Evolutionary conservation across 805 yeast species (phyloP).

Genomic region (Saccharomyces jurei): DNA sequence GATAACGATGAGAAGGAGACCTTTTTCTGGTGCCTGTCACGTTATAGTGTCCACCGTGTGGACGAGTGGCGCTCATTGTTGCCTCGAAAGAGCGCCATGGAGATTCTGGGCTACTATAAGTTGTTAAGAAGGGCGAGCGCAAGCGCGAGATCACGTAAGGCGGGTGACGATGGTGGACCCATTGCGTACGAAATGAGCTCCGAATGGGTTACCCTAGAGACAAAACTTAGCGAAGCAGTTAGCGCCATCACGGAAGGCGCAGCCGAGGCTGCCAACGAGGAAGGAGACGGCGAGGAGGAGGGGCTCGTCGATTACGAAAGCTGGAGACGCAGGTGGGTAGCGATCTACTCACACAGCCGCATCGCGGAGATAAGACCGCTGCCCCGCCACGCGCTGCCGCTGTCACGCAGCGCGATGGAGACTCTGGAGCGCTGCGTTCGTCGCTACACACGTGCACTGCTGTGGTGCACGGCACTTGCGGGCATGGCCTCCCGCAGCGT

Average conservation of each 20-base stretch:
- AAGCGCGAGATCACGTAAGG: background rate
- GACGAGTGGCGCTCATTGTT: slow-evolving; percentile 22
- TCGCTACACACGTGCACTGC: slow-evolving; percentile 12
- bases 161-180: background rate
- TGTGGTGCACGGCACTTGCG: slow-evolving; percentile 15
- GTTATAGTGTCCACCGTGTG: slow-evolving; percentile 27
- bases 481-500: slow-evolving; percentile 4
- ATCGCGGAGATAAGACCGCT: slow-evolving; percentile 13
- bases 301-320: slow-evolving; percentile 12
- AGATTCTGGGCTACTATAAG: slow-evolving; percentile 21
- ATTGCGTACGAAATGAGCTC: slow-evolving; percentile 27
- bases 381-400: slow-evolving; percentile 8
- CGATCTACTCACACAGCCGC: slow-evolving; percentile 18
- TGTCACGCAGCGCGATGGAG: slow-evolving; percentile 10
- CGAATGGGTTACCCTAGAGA: background rate
- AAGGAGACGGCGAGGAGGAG: background rate
- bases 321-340: slow-evolving; percentile 26
- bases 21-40: slow-evolving; percentile 23
- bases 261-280: background rate
- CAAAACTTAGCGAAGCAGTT: background rate
- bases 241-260: background rate
- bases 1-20: slow-evolving; percentile 21
- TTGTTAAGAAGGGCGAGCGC: slow-evolving; percentile 7
- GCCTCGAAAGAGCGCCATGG: slow-evolving; percentile 21
- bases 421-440: slow-evolving; percentile 10